Percentiles rank a stretch among this genome's conserved stretches.
Conservation (phyloP, 164 flowering plant species). For the Magnolia changhungtana region DNA sequence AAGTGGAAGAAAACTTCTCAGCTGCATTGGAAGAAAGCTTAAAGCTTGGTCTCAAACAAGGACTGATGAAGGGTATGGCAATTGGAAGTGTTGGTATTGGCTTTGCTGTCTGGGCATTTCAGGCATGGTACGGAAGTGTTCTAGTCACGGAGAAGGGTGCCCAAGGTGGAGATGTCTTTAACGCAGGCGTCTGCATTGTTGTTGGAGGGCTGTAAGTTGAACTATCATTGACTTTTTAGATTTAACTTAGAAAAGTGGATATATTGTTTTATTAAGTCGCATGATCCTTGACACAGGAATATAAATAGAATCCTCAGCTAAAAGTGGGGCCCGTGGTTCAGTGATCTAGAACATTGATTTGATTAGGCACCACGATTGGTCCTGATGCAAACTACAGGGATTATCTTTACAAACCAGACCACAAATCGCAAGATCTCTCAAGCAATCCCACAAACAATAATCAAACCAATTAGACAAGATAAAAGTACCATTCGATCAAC, state of each 20-base stretch:
- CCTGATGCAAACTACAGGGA: too few species aligned
- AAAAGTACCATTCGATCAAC: too few species aligned
- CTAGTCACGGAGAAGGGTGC: constrained; percentile 33
- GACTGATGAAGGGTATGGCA: constrained; percentile 17
- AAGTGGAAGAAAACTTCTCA: constrained; percentile 1
- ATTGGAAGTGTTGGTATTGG: constrained; percentile 15
- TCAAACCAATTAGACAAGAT: too few species aligned
- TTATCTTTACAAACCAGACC: too few species aligned
- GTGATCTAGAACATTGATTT: too few species aligned
- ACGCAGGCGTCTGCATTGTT: constrained; percentile 28
- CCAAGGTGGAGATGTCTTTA: constrained; percentile 37
- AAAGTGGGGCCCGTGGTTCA: too few species aligned
- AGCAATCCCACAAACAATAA: too few species aligned
- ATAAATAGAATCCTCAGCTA: too few species aligned
- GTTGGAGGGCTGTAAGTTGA: constrained; percentile 45
- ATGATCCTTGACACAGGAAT: too few species aligned
- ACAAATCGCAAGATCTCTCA: too few species aligned
- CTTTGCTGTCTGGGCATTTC: constrained; percentile 36
- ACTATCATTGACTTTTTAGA: not conserved
- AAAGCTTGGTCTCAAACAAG: constrained; percentile 14
- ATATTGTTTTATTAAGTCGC: not conserved
- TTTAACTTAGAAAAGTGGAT: not conserved
- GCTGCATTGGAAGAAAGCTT: constrained; percentile 9
- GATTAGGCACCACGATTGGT: too few species aligned
- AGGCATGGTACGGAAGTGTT: constrained; percentile 39